Evolutionary conservation across 148 eudicot genomes (phyloP).

Genomic region (Heliosperma pusillum): DNA sequence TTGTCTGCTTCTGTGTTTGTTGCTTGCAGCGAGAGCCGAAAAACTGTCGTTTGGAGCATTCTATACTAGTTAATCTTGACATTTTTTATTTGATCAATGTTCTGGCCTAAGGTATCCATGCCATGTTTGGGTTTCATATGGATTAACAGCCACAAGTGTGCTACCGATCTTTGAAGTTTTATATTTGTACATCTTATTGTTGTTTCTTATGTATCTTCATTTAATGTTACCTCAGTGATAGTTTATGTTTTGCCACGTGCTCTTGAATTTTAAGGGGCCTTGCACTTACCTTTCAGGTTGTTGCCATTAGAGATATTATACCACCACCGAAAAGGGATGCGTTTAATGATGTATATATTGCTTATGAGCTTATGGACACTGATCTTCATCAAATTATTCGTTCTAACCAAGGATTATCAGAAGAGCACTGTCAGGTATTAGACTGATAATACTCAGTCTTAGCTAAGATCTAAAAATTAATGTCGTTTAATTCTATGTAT

Average conservation of each 20-base stretch:
- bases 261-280: neutral
- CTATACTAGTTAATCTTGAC: neutral
- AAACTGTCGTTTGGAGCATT: neutral
- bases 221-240: neutral
- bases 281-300: conserved; percentile 53
- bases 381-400: conserved; percentile 97
- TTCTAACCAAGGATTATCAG: conserved; percentile 83
- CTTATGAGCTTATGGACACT: conserved; percentile 95
- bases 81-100: neutral
- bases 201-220: neutral
- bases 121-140: neutral
- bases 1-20: neutral
- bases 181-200: neutral
- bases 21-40: neutral
- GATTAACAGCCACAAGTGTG: neutral
- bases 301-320: conserved; percentile 91
- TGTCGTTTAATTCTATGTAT: neutral
- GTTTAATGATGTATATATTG: conserved; percentile 90
- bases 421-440: conserved; percentile 90
- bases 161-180: neutral
- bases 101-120: neutral
- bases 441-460: neutral
- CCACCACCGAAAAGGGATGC: conserved; percentile 78
- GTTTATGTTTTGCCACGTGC: neutral
- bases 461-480: neutral